These are phyloP conservation scores for Ciborinia camelliae DNA, from an alignment of 2,329 filamentous ascomycete genomes.

Conservation along the genomic window DNA sequence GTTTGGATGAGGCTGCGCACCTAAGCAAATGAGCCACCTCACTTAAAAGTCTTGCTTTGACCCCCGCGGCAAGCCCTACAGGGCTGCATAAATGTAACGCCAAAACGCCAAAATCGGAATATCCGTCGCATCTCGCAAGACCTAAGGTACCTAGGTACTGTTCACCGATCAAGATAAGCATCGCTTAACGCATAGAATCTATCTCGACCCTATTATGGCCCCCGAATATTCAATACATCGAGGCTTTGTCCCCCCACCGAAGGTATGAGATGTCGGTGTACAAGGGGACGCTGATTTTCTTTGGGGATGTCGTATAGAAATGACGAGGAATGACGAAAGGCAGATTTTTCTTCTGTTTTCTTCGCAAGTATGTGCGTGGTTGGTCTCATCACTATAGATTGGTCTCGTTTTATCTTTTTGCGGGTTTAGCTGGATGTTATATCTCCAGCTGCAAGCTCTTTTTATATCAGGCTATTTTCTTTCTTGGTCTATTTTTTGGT, in stretches of 20 bases:
- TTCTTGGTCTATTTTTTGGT: neutral
- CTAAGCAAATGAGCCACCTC: neutral
- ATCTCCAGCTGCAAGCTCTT: neutral
- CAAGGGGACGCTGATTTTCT: neutral
- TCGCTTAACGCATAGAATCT: neutral
- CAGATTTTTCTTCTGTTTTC: neutral
- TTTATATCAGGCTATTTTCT: slow-evolving; percentile 13
- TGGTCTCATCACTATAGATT: slow-evolving; percentile 5
- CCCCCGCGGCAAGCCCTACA: slow-evolving; percentile 2
- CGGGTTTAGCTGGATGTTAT: slow-evolving; percentile 3
- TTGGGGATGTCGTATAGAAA: neutral
- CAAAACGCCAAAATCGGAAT: slow-evolving; percentile 16
- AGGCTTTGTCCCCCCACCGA: slow-evolving; percentile 3
- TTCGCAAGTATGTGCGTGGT: slow-evolving; percentile 8
- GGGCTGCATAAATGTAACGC: slow-evolving; percentile 18
- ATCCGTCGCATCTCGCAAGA: slow-evolving; percentile 3
- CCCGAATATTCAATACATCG: slow-evolving; percentile 4
- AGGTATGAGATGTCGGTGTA: slow-evolving; percentile 16
- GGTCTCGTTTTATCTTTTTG: neutral
- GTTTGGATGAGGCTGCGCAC: neutral
- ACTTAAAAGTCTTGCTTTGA: neutral
- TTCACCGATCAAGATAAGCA: slow-evolving; percentile 20
- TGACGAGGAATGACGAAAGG: neutral
- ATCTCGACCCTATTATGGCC: slow-evolving; percentile 7
- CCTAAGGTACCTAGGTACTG: too few relatives aligned